Evolutionary conservation across 1,284 basidiomycete genomes (phyloP), one percentile per base, ranked within the genome.

Genomic region (Cryptococcus sp.): DNA sequence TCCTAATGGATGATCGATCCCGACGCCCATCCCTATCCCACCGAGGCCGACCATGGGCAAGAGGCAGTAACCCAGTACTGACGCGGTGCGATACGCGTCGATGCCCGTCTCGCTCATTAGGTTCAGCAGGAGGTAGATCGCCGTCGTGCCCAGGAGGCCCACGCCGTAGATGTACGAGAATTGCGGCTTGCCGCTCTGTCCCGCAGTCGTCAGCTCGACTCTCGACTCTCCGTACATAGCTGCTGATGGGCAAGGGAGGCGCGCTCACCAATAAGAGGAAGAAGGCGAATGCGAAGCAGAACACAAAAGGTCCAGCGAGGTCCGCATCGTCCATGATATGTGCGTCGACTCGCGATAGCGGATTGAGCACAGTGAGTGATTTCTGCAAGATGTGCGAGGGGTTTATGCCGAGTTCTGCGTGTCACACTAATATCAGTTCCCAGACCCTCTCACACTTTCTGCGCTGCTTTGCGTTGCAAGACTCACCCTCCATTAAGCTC

Each of bases 261-360:
- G 39, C 3, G 86, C 91, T 72, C 65, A 95, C 93, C 63, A 97
- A 85, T 49, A 97, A 84, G 5, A 97, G 84, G 73, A 90, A 92
- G 51, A 89, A 88, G 16, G 88, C 95, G 78, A 99, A 98, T 71
- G 91, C 91, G 74, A 81, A 91, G 73, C 89, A 89, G 81, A 98
- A 98, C 15, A 98, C 85, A 47, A 99, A 85, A 6, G 96, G 96
- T 0, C 96, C 96, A 10, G 95, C 94, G 27, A 99, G 84, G 80
- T 99, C 96, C 44, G 95, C 93, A 73, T 99, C 96, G 79, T 99
- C 96, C 96, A 99, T 99, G 69, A 99, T 97, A 69, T 87, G 89
- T 62, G 91, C 90, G 69, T 99, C 91, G 58, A 97, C 87, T 59
- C 83, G 83, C 63, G 87, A 85, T 27, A 98, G 80, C 1, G 96